Evolutionary conservation across 352 stramenopile species (phyloP), one percentile per base, ranked within the genome.

Genomic region (Globisporangium nodosum): DNA sequence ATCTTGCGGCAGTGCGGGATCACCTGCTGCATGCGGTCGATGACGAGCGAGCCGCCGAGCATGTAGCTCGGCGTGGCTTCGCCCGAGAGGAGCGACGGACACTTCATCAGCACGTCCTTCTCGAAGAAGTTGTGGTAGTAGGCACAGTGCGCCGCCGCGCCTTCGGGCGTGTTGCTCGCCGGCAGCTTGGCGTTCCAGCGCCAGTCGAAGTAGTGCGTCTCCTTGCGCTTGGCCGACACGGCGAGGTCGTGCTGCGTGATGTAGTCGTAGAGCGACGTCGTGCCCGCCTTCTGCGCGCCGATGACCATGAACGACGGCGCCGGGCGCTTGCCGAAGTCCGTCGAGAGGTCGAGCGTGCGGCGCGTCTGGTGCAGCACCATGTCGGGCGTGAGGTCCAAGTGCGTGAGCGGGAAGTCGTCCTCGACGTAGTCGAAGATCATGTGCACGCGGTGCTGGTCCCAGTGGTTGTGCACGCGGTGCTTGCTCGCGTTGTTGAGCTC

Each of bases 401-500:
- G 74, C 31, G 75, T 70, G 35, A 95, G 70, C 13, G 76, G 73
- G 52, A 73, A 94, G 8, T 54, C 66, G 5, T 79, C 66, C 64
- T 98, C 91, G 2, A 98, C 94, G 69, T 99, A 99, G 81, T 99
- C 97, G 57, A 99, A 94, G 66, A 99, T 99, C 49, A 99, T 69
- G 76, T 99, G 97, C 24, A 99, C 93, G 37, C 97, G 90, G 69
- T 93, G 70, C 47, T 94, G 65, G 27, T 85, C 68, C 70, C 81
- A 96, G 58, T 93, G 83, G 78, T 99, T 99, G 54, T 88, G 90
- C 24, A 99, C 88, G 42, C 71, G 64, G 75, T 98, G 96, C 65
- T 98, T 98, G 64, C 92, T 95, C 60, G 97, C 95, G 74, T 99
- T 99, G 81, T 99, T 99, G 56, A 99, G 94, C 82, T 99, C 97